Evolutionary conservation across 192 early-diverging fungal species (phyloP).

Genomic region (Linnemannia elongata): DNA sequence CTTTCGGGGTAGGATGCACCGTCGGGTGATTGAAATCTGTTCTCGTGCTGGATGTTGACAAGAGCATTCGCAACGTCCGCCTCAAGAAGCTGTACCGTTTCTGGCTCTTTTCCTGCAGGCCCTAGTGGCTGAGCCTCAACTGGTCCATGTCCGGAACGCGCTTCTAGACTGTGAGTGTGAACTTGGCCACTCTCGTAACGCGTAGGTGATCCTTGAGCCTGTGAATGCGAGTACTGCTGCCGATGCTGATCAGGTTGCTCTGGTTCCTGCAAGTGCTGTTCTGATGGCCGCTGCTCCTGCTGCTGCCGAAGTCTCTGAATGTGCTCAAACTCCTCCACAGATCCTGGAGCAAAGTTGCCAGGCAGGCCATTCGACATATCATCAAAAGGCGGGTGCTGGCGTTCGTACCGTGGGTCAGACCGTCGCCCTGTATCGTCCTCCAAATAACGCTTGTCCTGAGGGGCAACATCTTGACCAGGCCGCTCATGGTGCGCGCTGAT

Average conservation of each 20-base stretch:
- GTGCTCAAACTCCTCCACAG: conserved; percentile 24
- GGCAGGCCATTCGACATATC: background rate
- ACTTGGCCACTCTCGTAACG: background rate
- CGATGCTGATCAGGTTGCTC: conserved; percentile 1
- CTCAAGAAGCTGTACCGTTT: conserved; percentile 26
- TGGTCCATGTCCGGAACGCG: background rate
- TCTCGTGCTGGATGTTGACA: conserved; percentile 41
- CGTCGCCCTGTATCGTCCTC: background rate
- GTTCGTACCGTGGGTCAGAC: background rate
- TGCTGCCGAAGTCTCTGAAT: conserved; percentile 19
- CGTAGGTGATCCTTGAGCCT: background rate
- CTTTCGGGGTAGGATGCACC: background rate
- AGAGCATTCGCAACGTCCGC: conserved; percentile 36
- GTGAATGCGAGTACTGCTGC: background rate
- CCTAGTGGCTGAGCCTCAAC: background rate
- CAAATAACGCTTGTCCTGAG: background rate
- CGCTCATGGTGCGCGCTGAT: background rate
- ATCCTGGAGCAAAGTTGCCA: background rate
- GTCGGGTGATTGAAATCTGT: conserved; percentile 35
- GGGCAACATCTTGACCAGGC: background rate
- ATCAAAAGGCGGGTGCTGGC: background rate
- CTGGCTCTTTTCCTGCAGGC: conserved; percentile 19
- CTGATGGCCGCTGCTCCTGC: conserved; percentile 12
- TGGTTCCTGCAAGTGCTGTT: conserved; percentile 18
- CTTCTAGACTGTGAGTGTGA: background rate